A percentile compares a stretch with the other conserved stretches of the same genome.
Evolutionary conservation across 2,329 filamentous ascomycete genomes (phyloP).

Genomic region (Alternaria arbusti): DNA sequence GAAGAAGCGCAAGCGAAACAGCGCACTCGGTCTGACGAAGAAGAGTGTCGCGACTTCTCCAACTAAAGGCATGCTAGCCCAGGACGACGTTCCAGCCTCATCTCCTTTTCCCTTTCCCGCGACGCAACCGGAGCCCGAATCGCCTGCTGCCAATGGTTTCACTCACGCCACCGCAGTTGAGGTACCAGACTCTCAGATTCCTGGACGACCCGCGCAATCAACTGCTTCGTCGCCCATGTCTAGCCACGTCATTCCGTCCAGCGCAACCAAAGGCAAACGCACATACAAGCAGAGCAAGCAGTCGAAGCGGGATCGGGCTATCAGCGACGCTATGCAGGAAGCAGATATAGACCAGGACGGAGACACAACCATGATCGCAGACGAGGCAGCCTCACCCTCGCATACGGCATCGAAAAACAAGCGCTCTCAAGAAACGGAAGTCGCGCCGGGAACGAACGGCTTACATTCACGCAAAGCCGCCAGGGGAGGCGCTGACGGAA

Average conservation of each 20-base stretch:
- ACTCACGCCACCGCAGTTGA: constrained; percentile 8
- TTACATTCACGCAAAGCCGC: neutral
- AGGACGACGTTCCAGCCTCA: neutral
- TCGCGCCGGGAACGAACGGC: neutral
- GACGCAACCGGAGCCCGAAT: neutral
- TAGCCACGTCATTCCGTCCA: constrained; percentile 12
- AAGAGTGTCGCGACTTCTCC: neutral
- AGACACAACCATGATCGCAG: neutral
- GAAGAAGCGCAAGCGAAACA: constrained; percentile 3
- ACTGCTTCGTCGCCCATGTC: constrained; percentile 9
- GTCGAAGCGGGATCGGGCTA: neutral
- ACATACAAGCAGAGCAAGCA: constrained; percentile 10
- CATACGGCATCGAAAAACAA: neutral
- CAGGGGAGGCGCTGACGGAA: neutral
- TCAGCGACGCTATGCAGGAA: neutral
- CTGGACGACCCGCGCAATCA: neutral
- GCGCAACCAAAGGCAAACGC: constrained; percentile 5
- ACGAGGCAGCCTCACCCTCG: neutral
- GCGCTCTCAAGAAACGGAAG: neutral
- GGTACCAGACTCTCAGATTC: constrained; percentile 20
- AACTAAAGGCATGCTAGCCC: neutral
- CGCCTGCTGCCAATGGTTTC: neutral
- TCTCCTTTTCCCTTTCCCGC: constrained; percentile 12
- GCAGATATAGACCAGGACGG: neutral
- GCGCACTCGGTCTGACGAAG: neutral